These are phyloP conservation scores for Penicillium sp. DNA, from an alignment of 2,329 filamentous ascomycete genomes.

Conservation along the genomic window DNA sequence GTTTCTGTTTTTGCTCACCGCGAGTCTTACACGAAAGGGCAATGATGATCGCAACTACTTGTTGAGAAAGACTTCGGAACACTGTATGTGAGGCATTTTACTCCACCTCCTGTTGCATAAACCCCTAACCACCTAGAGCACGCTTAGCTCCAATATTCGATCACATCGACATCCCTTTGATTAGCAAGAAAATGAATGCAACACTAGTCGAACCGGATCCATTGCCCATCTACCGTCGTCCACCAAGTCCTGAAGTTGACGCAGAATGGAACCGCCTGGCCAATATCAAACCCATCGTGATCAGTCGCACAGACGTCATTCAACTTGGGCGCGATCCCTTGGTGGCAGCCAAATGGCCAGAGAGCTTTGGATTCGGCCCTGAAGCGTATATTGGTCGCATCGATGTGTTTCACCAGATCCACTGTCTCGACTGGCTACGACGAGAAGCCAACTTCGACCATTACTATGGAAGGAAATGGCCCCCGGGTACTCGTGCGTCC, in stretches of 20 bases:
- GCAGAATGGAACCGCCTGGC: conserved; percentile 1
- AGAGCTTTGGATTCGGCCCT: conserved; percentile 16
- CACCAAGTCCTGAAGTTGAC: conserved; percentile 5
- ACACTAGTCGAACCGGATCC: not conserved
- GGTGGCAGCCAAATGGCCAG: conserved; percentile 15
- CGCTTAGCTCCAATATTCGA: conserved; percentile 6
- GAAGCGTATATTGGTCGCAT: conserved; percentile 17
- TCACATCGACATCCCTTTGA: conserved; percentile 1
- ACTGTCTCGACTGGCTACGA: conserved; percentile 19
- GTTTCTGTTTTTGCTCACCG: not conserved
- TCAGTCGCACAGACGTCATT: not conserved
- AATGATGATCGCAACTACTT: not conserved
- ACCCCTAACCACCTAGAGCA: not conserved
- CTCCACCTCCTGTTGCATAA: not conserved
- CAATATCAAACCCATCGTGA: not conserved
- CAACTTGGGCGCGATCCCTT: conserved; percentile 16
- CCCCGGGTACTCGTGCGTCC: not conserved
- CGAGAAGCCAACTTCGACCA: conserved; percentile 17
- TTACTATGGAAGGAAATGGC: conserved; percentile 14
- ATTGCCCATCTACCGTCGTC: not conserved
- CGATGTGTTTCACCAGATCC: conserved; percentile 20
- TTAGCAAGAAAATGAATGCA: conserved; percentile 1
- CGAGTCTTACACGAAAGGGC: not conserved
- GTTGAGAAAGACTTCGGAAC: conserved; percentile 2
- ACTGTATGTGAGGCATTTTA: not conserved